These are phyloP conservation scores for Peronospora destructor DNA, from an alignment of 352 stramenopile species.

Conservation along the genomic window DNA sequence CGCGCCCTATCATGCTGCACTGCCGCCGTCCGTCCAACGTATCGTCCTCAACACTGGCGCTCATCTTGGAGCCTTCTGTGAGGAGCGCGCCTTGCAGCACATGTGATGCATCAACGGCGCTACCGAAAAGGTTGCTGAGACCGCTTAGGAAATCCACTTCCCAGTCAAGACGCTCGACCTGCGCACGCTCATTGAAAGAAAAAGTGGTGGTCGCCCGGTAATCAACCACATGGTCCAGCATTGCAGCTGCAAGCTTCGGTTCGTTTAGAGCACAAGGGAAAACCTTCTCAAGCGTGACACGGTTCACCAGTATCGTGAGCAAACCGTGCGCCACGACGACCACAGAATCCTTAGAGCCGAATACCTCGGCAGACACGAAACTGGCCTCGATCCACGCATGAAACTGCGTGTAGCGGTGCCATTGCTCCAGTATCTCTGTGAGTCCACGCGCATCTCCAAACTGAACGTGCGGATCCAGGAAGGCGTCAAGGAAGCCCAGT, in stretches of 20 bases:
- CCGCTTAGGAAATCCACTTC: conserved; percentile 42
- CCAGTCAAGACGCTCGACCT: conserved; percentile 34
- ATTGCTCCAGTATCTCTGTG: too few species aligned
- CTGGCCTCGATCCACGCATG: conserved; percentile 35
- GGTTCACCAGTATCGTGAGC: conserved; percentile 29
- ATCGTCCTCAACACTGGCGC: conserved; percentile 22
- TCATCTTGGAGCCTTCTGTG: conserved; percentile 25
- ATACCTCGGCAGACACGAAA: conserved; percentile 36
- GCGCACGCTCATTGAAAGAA: conserved; percentile 38
- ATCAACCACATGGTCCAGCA: background rate
- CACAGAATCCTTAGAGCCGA: conserved; percentile 38
- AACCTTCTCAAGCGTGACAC: conserved; percentile 36
- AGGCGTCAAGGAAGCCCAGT: too few species aligned
- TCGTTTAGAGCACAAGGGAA: conserved; percentile 43
- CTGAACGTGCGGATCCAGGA: too few species aligned
- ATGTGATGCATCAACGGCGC: conserved; percentile 18
- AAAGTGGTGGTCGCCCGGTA: conserved; percentile 37
- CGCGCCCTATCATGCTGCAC: too few species aligned
- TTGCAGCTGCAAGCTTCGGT: conserved; percentile 2
- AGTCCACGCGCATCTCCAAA: too few species aligned
- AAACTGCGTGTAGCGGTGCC: too few species aligned
- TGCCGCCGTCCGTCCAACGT: conserved; percentile 5
- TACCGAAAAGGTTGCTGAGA: conserved; percentile 29
- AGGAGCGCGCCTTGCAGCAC: conserved; percentile 28
- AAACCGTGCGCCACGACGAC: conserved; percentile 47